Conservation (phyloP, 495 filamentous ascomycete genomes). For the Terfezia boudieri region DNA sequence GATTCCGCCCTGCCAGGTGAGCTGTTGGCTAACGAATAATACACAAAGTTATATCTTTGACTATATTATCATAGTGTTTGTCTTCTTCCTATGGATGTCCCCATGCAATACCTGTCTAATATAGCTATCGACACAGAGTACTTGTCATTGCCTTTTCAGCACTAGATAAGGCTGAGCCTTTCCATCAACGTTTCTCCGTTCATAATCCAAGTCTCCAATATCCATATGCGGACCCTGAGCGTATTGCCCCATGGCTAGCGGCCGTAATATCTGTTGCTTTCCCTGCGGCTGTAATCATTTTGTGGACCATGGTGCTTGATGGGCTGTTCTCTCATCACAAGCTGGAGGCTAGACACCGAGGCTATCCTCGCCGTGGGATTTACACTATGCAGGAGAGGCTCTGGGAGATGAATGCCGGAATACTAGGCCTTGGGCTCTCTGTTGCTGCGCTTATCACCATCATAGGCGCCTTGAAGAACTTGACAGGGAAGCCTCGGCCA, state of each 20-base stretch:
- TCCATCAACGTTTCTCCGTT: conserved; percentile 37
- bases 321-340: conserved; percentile 43
- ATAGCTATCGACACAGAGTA: conserved; percentile 17
- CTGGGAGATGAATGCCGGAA: conserved; percentile 68
- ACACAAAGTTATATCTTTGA: too few species aligned
- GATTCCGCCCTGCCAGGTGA: too few species aligned
- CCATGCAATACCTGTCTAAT: too few species aligned
- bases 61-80: too few species aligned
- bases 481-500: conserved; percentile 65
- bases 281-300: conserved; percentile 41
- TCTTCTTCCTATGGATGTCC: too few species aligned
- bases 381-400: conserved; percentile 37
- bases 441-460: conserved; percentile 48
- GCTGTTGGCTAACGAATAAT: too few species aligned
- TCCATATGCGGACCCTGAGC: conserved; percentile 52
- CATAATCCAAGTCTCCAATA: conserved; percentile 41
- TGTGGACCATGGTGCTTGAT: conserved; percentile 55
- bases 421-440: conserved; percentile 48
- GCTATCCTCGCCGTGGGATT: conserved; percentile 19
- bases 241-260: conserved; percentile 37
- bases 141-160: conserved; percentile 33
- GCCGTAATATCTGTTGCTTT: conserved; percentile 32
- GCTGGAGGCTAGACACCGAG: conserved; percentile 27
- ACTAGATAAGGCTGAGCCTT: conserved; percentile 33
- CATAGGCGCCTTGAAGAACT: conserved; percentile 64